Base-by-base conservation (phyloP, 140 eudicot genomes). In the Anethum foeniculum region DNA sequence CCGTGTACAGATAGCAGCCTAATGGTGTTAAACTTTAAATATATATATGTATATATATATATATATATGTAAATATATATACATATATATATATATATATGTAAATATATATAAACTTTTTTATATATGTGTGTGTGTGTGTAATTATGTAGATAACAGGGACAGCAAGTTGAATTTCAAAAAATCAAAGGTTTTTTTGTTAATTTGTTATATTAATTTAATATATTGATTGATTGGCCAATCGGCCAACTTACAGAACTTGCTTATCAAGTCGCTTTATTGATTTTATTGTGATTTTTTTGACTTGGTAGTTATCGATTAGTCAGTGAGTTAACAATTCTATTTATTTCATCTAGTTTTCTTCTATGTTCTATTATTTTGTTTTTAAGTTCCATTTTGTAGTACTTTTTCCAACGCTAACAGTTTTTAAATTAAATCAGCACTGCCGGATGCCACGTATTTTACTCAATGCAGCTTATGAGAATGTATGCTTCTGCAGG, bases 401-500 rank as follows among this genome's bases (percentile, higher is more conserved):
- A 60, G 69, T 71, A 15, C 12, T 36, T 71, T 10, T 25, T 25
- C 18, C 51, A 72, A 39, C 25, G 14, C 15, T 36, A 8, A 39
- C 48, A 0, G 14, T 39, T 23, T 23, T 14, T 41, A 1, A 23
- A 8, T 14, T 41, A 1, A 23, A 8, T 23, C 76, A 71, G 49
- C 14, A 71, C 3, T 12, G 7, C 48, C 15, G 8, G 27, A 39
- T 16, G 13, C n/a, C n/a, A 71, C 30, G 4, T 39, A 0, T 25
- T 64, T 47, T 68, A n/a, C 60, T 65, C 6, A 0, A 73, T 49
- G 54, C 76, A 4, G 32, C 74, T 68, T 67, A 27, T 44, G 34
- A 23, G n/a, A 76, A 7, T 51, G 44, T 76, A 39, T 46, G 32
- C 21, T 71, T 28, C 74, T 49, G 28, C 73, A 95, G 99, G 99